These are phyloP conservation scores for Alternaria postmessia DNA, from an alignment of 2,329 filamentous ascomycete genomes.

Conservation along the genomic window DNA sequence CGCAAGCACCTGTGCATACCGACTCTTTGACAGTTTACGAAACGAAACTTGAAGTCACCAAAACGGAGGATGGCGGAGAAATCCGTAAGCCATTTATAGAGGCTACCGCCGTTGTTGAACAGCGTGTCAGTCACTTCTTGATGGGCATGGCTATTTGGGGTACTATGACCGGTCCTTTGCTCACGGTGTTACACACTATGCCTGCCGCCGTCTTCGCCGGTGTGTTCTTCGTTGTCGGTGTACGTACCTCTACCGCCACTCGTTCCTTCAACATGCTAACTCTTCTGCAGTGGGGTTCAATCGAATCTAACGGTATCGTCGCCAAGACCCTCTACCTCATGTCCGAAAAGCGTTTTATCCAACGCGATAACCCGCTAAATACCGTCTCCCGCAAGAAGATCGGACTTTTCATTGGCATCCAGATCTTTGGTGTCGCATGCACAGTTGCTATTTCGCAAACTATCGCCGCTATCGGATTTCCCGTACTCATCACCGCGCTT, in stretches of 20 bases:
- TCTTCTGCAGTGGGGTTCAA: conserved; percentile 51
- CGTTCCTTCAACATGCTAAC: conserved; percentile 1
- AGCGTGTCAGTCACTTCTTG: conserved; percentile 62
- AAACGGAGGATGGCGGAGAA: conserved; percentile 53
- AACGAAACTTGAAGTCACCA: conserved; percentile 44
- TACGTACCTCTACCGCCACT: conserved; percentile 29
- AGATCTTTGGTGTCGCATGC: conserved; percentile 58
- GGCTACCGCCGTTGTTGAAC: conserved; percentile 60
- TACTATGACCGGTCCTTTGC: conserved; percentile 62
- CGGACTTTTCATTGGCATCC: conserved; percentile 58
- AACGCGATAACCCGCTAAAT: conserved; percentile 57
- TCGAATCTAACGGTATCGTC: conserved; percentile 59
- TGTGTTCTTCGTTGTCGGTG: conserved; percentile 65
- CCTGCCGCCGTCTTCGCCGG: conserved; percentile 61
- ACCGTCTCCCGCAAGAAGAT: conserved; percentile 56
- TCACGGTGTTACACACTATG: conserved; percentile 61
- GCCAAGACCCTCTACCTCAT: conserved; percentile 59
- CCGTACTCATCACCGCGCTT: conserved; percentile 62
- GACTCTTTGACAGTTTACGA: conserved; percentile 58
- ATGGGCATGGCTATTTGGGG: conserved; percentile 63
- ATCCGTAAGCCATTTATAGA: conserved; percentile 55
- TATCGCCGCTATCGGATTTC: conserved; percentile 65
- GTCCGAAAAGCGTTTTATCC: conserved; percentile 57
- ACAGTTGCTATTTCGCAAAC: conserved; percentile 66
- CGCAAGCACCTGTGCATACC: conserved; percentile 65